Percentiles rank a stretch among this genome's conserved stretches.
phyloP scores from a whole-genome alignment of 2,329 filamentous ascomycete genomes.

The Xylogone sp. region DNA sequence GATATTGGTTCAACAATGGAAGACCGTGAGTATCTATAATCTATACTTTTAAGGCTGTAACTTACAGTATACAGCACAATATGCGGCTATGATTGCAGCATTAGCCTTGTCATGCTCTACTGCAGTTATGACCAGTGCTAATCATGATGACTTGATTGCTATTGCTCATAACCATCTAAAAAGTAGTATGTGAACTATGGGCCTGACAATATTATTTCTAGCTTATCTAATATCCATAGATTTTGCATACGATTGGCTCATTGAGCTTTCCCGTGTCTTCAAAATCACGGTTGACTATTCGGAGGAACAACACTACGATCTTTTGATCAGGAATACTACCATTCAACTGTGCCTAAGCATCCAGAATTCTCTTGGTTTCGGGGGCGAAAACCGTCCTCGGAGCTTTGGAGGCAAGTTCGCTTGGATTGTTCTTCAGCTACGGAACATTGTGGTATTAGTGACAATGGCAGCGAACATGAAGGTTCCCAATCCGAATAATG shows the following conservation, averaged over 20 bases:
- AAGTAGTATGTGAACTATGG: conserved; percentile 16
- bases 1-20: conserved; percentile 45
- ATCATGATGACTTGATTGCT: conserved; percentile 70
- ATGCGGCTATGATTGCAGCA: conserved; percentile 57
- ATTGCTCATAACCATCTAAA: conserved; percentile 42
- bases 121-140: conserved; percentile 40
- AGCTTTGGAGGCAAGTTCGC: conserved; percentile 70
- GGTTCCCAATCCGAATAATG: conserved; percentile 46
- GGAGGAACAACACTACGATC: conserved; percentile 67
- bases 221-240: conserved; percentile 34
- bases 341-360: conserved; percentile 76
- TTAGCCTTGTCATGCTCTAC: conserved; percentile 51
- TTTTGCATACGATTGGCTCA: conserved; percentile 59
- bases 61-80: conserved; percentile 39
- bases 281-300: conserved; percentile 79
- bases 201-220: neutral
- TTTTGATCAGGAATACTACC: conserved; percentile 67
- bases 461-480: conserved; percentile 55
- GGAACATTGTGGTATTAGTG: conserved; percentile 65
- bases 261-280: conserved; percentile 64
- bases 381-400: conserved; percentile 56
- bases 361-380: conserved; percentile 73
- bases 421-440: conserved; percentile 69
- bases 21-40: conserved; percentile 38
- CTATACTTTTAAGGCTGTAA: neutral